Conservation (phyloP, 352 stramenopile species). For the Pseudoperonospora humuli region DNA sequence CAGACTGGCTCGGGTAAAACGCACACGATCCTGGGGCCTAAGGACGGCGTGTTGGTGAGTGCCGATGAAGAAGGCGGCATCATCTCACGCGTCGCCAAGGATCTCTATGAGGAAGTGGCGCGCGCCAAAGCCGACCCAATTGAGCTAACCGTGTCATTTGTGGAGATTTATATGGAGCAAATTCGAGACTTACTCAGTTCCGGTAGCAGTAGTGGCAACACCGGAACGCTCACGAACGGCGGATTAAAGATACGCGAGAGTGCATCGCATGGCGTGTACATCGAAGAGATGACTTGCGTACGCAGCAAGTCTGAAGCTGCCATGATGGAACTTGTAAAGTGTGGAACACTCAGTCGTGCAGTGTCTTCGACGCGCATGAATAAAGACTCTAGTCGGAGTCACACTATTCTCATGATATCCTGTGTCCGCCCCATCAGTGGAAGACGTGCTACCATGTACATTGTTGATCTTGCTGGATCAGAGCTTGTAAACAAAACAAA, state of each 20-base stretch:
- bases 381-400: conserved; percentile 64
- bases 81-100: conserved; percentile 50
- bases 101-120: conserved; percentile 37
- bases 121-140: conserved; percentile 25
- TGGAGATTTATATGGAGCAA: conserved; percentile 44
- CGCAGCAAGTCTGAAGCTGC: conserved; percentile 23
- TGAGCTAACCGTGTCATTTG: conserved; percentile 41
- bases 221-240: conserved; percentile 16
- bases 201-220: too few relatives aligned
- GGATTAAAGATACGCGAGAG: conserved; percentile 75
- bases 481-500: conserved; percentile 85
- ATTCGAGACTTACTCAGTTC: too few relatives aligned
- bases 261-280: conserved; percentile 52
- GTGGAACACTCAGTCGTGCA: conserved; percentile 49
- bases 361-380: conserved; percentile 87
- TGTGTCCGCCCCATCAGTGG: conserved; percentile 28
- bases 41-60: too few relatives aligned
- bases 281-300: conserved; percentile 39
- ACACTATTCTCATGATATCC: conserved; percentile 61
- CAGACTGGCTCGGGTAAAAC: too few relatives aligned
- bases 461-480: conserved; percentile 75
- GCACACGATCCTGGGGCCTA: too few relatives aligned
- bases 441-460: conserved; percentile 61
- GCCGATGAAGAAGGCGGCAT: conserved; percentile 57
- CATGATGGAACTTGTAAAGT: conserved; percentile 53